phyloP scores from a whole-genome alignment of 75 land plant species.

The Cryptomeria japonica region DNA sequence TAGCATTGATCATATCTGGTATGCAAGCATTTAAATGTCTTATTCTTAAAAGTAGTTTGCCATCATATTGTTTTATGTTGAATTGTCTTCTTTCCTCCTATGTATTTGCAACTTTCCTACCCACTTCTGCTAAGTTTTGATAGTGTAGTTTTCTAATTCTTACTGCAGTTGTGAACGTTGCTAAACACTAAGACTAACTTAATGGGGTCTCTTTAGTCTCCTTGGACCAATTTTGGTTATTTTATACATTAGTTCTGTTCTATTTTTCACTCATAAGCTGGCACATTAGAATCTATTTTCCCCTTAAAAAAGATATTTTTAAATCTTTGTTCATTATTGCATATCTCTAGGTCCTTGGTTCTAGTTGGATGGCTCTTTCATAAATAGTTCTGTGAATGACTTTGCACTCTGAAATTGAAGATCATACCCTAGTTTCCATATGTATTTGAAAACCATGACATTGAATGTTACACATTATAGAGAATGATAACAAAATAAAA shows the following conservation, averaged over 20 bases:
- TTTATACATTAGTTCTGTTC: background rate
- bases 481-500: too few species aligned
- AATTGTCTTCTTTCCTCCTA: background rate
- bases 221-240: background rate
- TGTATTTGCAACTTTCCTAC: background rate
- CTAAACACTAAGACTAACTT: background rate
- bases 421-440: too few species aligned
- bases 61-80: background rate
- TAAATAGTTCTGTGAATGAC: background rate
- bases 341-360: background rate
- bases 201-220: background rate
- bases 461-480: too few species aligned
- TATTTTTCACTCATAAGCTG: background rate
- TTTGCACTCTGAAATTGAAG: background rate
- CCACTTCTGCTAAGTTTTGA: background rate
- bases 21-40: background rate
- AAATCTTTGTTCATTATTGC: background rate
- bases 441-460: too few species aligned
- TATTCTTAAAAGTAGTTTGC: background rate
- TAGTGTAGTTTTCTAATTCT: background rate
- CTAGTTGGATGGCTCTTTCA: background rate
- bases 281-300: background rate
- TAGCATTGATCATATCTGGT: background rate
- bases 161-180: background rate
- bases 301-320: background rate